Base-by-base conservation (phyloP, 208 protist species). In the Leishmania major region DNA sequence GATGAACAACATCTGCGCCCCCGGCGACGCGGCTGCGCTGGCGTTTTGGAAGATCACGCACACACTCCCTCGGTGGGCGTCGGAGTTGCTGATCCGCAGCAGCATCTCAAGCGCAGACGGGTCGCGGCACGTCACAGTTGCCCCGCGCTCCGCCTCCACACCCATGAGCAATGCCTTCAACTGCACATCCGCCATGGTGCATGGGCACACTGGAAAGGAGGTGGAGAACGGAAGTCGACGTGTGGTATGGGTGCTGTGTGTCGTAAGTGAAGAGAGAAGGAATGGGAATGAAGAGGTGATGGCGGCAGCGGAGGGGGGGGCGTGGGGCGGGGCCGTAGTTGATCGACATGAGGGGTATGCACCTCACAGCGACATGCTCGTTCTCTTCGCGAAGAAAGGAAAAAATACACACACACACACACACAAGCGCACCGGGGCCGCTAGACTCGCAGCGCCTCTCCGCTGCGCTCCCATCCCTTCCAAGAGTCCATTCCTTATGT, bases 41-140 rank as follows among this genome's bases (percentile, higher is more conserved):
- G 43, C 79, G 31, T 59, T 77, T 45, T 85, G 82, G 49, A 85
- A 80, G 67, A 87, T 82, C 59, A 64, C 79, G 17, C 80, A 82
- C 59, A 82, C 78, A 69, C 84, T 71, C 53, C 79, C 70, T 8
- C 78, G 55, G 40, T 84, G 69, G 31, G 77, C 67, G 47, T 89
- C 78, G 4, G 62, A 69, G 67, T 75, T 84, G 78, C 82, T 62
- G n/a, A 89, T 35, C 22, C 86, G 81, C 51, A 89, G 72, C 17
- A 89, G 31, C 55, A 89, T 89, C 55, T 89, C 86, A 2, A 85
- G 76, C 37, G 86, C 82, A 28, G 86, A 81, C 8, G 81, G 80
- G 62, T 89, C 86, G 28, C 86, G 75, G 75, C 86, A 89, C 43
- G 78, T 82, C 57, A 89, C 81, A 3, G 78, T 57, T 6, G 86